A percentile compares a stretch with the other conserved stretches of the same genome.
Evolutionary conservation across 495 filamentous ascomycete genomes (phyloP).

Genomic region (Aspergillus nidulans): DNA sequence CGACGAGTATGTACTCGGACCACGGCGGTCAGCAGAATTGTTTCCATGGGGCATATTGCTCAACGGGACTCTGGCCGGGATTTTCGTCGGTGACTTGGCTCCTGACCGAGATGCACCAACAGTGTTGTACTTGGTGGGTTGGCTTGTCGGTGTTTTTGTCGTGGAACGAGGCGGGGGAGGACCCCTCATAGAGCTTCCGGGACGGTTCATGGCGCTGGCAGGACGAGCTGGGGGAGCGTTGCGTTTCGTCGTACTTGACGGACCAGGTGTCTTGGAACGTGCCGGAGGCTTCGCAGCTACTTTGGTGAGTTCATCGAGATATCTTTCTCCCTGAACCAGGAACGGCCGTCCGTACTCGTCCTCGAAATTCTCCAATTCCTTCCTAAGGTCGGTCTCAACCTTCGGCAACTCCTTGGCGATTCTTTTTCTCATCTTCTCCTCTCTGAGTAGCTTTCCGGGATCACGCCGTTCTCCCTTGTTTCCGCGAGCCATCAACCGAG

Average conservation of each 20-base stretch:
- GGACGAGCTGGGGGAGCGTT: constrained; percentile 33
- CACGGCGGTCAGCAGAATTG: constrained; percentile 76
- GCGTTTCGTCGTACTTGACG: constrained; percentile 34
- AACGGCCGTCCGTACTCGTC: constrained; percentile 92
- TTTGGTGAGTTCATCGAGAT: constrained; percentile 71
- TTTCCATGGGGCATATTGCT: constrained; percentile 74
- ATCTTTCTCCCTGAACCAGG: constrained; percentile 84
- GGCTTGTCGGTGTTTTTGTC: constrained; percentile 64
- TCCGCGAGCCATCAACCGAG: constrained; percentile 81
- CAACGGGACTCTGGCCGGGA: constrained; percentile 75
- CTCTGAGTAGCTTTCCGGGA: constrained; percentile 86
- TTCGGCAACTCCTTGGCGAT: constrained; percentile 95
- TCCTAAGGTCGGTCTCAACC: constrained; percentile 75
- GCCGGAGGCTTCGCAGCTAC: constrained; percentile 59
- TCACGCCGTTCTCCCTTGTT: constrained; percentile 88
- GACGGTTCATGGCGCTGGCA: constrained; percentile 28
- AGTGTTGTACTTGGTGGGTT: constrained; percentile 53
- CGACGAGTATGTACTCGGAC: constrained; percentile 45
- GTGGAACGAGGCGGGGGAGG: constrained; percentile 52
- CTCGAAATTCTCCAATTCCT: constrained; percentile 81
- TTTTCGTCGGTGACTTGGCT: constrained; percentile 67
- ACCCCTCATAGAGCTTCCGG: constrained; percentile 29
- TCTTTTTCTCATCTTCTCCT: constrained; percentile 97
- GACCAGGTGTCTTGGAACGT: constrained; percentile 68
- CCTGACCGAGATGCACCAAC: constrained; percentile 37